These are phyloP conservation scores for Ulota crispa DNA, from an alignment of 225 moss, liverwort and hornwort species.

Conservation along the genomic window DNA sequence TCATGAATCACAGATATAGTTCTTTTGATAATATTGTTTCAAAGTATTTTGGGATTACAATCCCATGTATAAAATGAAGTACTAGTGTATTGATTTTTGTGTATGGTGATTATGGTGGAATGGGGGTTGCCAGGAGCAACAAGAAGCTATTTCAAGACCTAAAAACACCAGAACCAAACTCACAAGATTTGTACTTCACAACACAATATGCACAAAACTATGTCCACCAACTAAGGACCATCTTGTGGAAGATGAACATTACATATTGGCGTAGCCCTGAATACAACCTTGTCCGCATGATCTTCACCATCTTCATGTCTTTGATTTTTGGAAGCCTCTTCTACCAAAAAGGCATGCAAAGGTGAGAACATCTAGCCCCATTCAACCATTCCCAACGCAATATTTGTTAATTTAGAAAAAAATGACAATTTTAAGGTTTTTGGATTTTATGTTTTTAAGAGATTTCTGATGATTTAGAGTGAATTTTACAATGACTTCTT, in stretches of 20 bases:
- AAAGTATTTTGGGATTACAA: neutral
- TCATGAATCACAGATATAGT: neutral
- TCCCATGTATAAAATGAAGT: neutral
- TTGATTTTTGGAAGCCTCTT: slow-evolving; percentile 50
- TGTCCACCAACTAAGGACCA: slow-evolving; percentile 34
- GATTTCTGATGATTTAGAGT: no score
- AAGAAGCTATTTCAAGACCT: slow-evolving; percentile 34
- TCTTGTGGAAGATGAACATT: slow-evolving; percentile 53
- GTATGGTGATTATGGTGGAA: neutral
- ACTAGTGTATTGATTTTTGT: neutral
- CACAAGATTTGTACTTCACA: slow-evolving; percentile 40
- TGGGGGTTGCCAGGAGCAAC: slow-evolving; percentile 32
- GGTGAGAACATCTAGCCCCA: slow-evolving; percentile 1
- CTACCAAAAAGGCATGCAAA: slow-evolving; percentile 41
- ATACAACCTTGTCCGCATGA: slow-evolving; percentile 47
- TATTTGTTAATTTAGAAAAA: no score
- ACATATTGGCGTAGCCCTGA: slow-evolving; percentile 61
- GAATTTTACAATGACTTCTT: no score
- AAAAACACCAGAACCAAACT: slow-evolving; percentile 35
- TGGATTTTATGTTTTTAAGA: no score
- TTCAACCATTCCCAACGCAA: no score
- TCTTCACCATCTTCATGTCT: slow-evolving; percentile 38
- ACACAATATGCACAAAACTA: slow-evolving; percentile 36
- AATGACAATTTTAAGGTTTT: no score
- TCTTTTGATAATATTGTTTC: neutral